Evolutionary conservation across 148 eudicot genomes (phyloP).

Genomic region (Beta vulgaris): DNA sequence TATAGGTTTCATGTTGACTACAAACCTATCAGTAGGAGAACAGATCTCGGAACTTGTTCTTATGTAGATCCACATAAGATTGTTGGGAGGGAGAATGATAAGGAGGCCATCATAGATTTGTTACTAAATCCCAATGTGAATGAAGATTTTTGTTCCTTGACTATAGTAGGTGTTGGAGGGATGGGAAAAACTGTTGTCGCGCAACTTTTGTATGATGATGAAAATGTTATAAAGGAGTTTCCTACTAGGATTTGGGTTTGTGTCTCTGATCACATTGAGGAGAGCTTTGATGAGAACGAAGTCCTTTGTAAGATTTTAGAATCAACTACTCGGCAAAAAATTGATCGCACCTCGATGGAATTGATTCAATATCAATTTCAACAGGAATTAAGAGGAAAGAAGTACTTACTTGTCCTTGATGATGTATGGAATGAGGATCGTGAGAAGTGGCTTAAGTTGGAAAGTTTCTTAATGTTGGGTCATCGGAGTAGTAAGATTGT

Average conservation of each 20-base stretch:
- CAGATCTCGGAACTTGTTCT: neutral
- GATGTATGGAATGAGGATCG: slow-evolving; percentile 7
- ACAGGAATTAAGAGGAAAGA: neutral
- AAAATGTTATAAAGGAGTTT: neutral
- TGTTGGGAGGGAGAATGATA: neutral
- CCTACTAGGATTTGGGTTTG: neutral
- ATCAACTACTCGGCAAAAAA: neutral
- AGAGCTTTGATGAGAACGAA: neutral
- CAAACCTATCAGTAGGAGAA: neutral
- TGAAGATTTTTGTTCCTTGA: neutral
- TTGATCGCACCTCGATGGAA: neutral
- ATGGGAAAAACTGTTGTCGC: neutral
- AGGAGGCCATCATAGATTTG: neutral
- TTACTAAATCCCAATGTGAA: neutral
- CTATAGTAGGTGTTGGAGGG: neutral
- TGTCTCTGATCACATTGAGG: slow-evolving; percentile 1
- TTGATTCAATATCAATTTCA: neutral
- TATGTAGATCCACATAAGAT: neutral
- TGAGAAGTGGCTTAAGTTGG: neutral
- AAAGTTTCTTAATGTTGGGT: neutral
- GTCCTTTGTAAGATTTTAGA: neutral
- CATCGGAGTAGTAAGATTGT: neutral
- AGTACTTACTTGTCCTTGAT: neutral
- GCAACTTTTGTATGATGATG: neutral
- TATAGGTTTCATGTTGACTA: too few species aligned